Percentiles rank a stretch among this genome's conserved stretches.
Evolutionary conservation across 352 stramenopile genomes (phyloP).

Genomic region (Phytopythium ostracodes): DNA sequence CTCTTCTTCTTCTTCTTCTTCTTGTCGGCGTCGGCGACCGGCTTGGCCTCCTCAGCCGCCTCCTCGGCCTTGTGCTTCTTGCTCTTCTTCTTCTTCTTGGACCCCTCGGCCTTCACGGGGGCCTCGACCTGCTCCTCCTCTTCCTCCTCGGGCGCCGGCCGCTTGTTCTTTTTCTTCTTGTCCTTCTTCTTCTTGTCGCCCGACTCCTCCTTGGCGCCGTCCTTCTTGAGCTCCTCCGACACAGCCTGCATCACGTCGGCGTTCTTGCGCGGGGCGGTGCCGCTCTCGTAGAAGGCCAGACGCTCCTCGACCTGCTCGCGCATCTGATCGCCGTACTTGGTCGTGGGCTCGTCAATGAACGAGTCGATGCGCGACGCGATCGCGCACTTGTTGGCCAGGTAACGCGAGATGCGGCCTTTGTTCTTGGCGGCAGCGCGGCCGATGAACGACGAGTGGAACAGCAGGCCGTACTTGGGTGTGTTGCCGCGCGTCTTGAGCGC

Average conservation of each 20-base stretch:
- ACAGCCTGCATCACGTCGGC: slow-evolving; percentile 99
- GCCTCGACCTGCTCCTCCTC: slow-evolving; percentile 62
- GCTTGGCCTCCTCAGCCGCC: slow-evolving; percentile 14
- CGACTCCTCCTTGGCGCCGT: slow-evolving; percentile 41
- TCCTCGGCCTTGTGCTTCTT: slow-evolving; percentile 28
- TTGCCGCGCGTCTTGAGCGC: slow-evolving; percentile 99
- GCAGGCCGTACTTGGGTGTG: slow-evolving; percentile 99
- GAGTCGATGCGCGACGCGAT: slow-evolving; percentile 99
- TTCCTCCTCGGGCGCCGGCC: slow-evolving; percentile 49
- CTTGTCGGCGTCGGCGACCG: slow-evolving; percentile 35
- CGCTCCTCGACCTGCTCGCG: slow-evolving; percentile 99
- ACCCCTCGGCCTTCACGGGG: slow-evolving; percentile 61
- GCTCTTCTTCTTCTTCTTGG: slow-evolving; percentile 46
- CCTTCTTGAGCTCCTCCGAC: slow-evolving; percentile 84
- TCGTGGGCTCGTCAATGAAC: slow-evolving; percentile 96
- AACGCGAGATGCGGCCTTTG: slow-evolving; percentile 99
- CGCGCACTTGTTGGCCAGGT: slow-evolving; percentile 99
- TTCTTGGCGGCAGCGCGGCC: slow-evolving; percentile 98
- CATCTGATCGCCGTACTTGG: slow-evolving; percentile 98
- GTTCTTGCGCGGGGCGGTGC: slow-evolving; percentile 97
- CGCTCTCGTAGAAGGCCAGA: slow-evolving; percentile 99
- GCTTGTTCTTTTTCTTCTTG: slow-evolving; percentile 87
- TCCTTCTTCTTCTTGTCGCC: slow-evolving; percentile 70
- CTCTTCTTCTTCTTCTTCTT: slow-evolving; percentile 79
- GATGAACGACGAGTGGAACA: slow-evolving; percentile 99